phyloP scores from a whole-genome alignment of 163 green algal species.

The Prototheca wickerhamii region DNA sequence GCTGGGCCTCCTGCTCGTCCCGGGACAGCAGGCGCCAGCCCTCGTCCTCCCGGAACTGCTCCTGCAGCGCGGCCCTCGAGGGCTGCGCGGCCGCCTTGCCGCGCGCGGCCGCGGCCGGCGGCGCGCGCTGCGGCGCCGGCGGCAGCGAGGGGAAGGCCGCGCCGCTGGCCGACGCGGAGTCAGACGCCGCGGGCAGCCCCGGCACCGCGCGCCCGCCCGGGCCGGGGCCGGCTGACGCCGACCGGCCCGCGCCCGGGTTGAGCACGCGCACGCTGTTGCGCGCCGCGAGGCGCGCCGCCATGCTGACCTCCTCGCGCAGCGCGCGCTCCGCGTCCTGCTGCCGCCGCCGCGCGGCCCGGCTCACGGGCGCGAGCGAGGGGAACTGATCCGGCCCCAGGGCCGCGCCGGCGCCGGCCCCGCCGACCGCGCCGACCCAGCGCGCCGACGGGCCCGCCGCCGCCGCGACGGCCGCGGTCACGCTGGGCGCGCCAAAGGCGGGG shows the following conservation, averaged over 20 bases:
- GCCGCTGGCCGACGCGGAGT: too few species aligned
- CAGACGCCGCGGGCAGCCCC: too few species aligned
- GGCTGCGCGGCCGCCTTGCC: neutral
- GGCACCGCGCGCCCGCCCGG: too few species aligned
- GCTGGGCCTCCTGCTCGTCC: conserved; percentile 1
- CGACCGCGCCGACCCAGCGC: conserved; percentile 18
- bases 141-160: neutral
- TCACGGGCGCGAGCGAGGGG: conserved; percentile 44
- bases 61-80: conserved; percentile 1
- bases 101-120: neutral
- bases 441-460: conserved; percentile 9
- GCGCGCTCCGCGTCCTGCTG: neutral
- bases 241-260: too few species aligned
- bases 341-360: conserved; percentile 6
- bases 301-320: neutral
- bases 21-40: conserved; percentile 10
- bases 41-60: conserved; percentile 1
- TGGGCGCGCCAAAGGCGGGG: conserved; percentile 23
- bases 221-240: too few species aligned
- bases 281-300: neutral
- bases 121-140: neutral
- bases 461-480: neutral
- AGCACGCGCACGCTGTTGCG: neutral
- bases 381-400: conserved; percentile 42
- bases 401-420: neutral